Conservation (phyloP, 23 red algal species). For the Gracilariopsis chorda region DNA sequence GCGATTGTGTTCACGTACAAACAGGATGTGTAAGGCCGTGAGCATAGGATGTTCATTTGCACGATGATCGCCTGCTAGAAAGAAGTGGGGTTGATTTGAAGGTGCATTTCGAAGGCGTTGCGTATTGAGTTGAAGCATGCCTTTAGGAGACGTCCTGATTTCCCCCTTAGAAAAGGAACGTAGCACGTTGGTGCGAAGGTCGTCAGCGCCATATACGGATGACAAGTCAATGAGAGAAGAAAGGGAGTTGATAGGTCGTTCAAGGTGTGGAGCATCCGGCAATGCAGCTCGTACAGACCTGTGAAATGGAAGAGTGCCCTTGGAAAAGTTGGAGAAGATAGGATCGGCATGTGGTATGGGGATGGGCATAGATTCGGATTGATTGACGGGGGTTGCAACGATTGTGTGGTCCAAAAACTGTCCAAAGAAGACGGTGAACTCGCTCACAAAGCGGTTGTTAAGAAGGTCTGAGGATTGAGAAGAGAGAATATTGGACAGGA, state of each 20-base stretch:
- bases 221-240: conserved; percentile 5
- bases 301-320: neutral
- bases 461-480: neutral
- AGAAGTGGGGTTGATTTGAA: neutral
- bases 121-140: neutral
- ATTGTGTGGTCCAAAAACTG: conserved; percentile 53
- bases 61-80: conserved; percentile 47
- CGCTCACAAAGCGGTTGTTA: conserved; percentile 14
- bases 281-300: neutral
- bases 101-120: conserved; percentile 22
- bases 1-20: conserved; percentile 48
- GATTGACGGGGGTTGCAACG: conserved; percentile 13
- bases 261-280: neutral
- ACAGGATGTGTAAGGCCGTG: conserved; percentile 47
- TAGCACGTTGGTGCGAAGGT: neutral
- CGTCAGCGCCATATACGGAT: neutral
- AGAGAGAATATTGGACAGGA: conserved; percentile 19
- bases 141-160: neutral
- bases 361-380: conserved; percentile 30
- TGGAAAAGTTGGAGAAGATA: conserved; percentile 23
- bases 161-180: neutral
- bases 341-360: conserved; percentile 4
- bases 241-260: conserved; percentile 19
- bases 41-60: conserved; percentile 55
- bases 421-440: conserved; percentile 33